Evolutionary conservation across 768 basidiomycete species (phyloP).

Genomic region (Strobilomyces dryophilus): DNA sequence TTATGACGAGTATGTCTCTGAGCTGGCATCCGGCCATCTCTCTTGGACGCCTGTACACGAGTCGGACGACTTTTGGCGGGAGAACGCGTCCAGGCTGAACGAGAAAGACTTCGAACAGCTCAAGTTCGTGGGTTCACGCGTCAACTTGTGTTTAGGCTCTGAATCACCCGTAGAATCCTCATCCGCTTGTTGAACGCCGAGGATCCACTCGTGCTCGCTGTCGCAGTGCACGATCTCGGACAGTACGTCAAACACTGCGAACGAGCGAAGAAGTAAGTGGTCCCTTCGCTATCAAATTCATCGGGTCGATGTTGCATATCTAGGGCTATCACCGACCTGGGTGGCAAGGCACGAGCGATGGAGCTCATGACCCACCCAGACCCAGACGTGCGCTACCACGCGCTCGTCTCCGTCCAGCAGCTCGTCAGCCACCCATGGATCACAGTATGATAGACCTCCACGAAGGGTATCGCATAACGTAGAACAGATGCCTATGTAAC

Average conservation of each 20-base stretch:
- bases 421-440: slow-evolving; percentile 90
- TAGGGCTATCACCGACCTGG: slow-evolving; percentile 78
- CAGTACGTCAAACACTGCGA: slow-evolving; percentile 93
- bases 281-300: background rate
- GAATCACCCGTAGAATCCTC: slow-evolving; percentile 51
- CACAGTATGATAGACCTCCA: slow-evolving; percentile 28
- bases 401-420: slow-evolving; percentile 84
- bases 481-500: slow-evolving; percentile 8
- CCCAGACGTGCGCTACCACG: slow-evolving; percentile 88
- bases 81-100: slow-evolving; percentile 84
- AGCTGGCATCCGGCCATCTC: slow-evolving; percentile 83
- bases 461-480: slow-evolving; percentile 4
- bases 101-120: slow-evolving; percentile 82
- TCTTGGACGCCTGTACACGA: slow-evolving; percentile 97
- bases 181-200: slow-evolving; percentile 63
- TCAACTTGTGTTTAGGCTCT: background rate
- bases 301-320: background rate
- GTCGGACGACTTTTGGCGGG: slow-evolving; percentile 97
- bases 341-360: slow-evolving; percentile 85
- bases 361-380: slow-evolving; percentile 89
- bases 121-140: slow-evolving; percentile 47
- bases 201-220: slow-evolving; percentile 80
- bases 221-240: slow-evolving; percentile 90
- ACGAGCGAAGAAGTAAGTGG: slow-evolving; percentile 81
- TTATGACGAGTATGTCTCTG: slow-evolving; percentile 93